A percentile compares a stretch with the other conserved stretches of the same genome.
Evolutionary conservation across 2,329 filamentous ascomycete species (phyloP).

Genomic region (Gyromitra esculenta): DNA sequence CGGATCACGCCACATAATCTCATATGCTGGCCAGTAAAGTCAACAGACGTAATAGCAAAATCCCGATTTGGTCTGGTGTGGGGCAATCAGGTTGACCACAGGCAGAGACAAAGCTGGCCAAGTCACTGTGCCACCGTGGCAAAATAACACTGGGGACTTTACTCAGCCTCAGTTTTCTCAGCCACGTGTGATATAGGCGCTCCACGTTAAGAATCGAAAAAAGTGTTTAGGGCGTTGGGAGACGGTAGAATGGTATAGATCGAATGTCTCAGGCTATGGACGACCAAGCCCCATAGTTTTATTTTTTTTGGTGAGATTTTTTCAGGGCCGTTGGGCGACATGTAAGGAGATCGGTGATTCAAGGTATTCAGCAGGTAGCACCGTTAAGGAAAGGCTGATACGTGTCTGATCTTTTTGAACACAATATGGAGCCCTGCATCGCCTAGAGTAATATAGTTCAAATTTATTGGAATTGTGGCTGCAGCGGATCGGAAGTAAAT

Average conservation of each 20-base stretch:
- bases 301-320: background rate
- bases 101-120: background rate
- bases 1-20: background rate
- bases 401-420: background rate
- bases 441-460: background rate
- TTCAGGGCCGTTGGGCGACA: background rate
- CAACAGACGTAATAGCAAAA: background rate
- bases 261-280: background rate
- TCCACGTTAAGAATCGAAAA: too few relatives aligned
- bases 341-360: slow-evolving; percentile 21
- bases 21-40: background rate
- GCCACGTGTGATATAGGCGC: too few relatives aligned
- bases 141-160: background rate
- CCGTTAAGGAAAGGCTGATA: slow-evolving; percentile 6
- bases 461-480: background rate
- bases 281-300: too few relatives aligned
- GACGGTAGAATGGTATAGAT: background rate
- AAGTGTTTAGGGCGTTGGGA: too few relatives aligned
- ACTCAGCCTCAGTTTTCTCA: background rate
- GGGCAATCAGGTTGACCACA: background rate
- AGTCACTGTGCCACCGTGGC: background rate
- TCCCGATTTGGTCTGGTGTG: background rate
- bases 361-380: background rate
- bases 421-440: background rate
- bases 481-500: slow-evolving; percentile 14